These are phyloP conservation scores for Ophiostoma piceae DNA, from an alignment of 2,329 filamentous ascomycete species.

Conservation along the genomic window DNA sequence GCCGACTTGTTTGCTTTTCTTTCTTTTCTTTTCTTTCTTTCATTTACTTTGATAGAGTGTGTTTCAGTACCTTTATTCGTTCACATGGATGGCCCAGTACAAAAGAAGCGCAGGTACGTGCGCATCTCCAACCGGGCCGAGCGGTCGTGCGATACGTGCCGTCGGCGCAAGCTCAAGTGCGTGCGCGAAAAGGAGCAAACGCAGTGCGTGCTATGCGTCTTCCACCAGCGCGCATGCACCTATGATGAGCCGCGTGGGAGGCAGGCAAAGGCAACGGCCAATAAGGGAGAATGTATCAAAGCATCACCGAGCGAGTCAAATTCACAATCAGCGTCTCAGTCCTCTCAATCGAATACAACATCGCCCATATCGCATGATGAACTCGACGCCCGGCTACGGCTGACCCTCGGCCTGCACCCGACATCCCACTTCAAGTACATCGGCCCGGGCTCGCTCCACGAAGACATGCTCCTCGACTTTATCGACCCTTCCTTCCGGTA, in stretches of 20 bases:
- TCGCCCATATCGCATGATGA: not conserved
- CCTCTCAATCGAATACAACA: not conserved
- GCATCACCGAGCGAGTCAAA: not conserved
- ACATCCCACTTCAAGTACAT: constrained; percentile 57
- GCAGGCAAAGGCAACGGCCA: not conserved
- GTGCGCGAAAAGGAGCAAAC: constrained; percentile 29
- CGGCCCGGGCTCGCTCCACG: constrained; percentile 43
- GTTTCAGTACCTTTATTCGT: not conserved
- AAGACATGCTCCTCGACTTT: constrained; percentile 30
- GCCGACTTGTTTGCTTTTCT: not conserved
- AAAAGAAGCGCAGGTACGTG: not conserved
- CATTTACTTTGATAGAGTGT: not conserved
- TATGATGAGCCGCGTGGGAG: constrained; percentile 47
- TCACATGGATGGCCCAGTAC: not conserved
- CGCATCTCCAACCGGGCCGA: constrained; percentile 21
- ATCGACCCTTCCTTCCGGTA: constrained; percentile 25
- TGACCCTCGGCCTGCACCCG: constrained; percentile 50
- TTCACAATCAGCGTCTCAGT: not conserved
- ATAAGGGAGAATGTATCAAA: not conserved
- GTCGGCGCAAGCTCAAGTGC: constrained; percentile 53
- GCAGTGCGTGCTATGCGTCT: constrained; percentile 52
- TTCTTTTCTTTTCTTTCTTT: not conserved
- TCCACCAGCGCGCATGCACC: constrained; percentile 63
- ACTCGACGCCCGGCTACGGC: not conserved
- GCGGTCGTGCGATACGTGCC: constrained; percentile 60